Evolutionary conservation across 23 red algal genomes (phyloP).

Genomic region (Agarophyton chilense): DNA sequence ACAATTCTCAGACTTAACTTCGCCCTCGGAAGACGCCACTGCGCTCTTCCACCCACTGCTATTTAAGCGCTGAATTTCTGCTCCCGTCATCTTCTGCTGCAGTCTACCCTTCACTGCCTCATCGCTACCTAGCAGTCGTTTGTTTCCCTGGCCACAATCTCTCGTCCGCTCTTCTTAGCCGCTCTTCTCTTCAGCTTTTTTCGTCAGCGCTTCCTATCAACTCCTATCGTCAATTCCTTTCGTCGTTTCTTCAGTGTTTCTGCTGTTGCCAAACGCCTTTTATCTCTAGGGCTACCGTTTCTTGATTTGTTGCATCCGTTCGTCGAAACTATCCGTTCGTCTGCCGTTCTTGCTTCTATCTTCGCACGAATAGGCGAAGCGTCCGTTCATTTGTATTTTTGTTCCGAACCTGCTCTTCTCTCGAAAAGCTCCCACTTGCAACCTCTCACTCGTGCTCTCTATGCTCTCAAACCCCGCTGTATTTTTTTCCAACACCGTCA

Average conservation of each 20-base stretch:
- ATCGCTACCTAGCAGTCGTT: too few relatives aligned
- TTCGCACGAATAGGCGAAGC: not conserved
- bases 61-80: not conserved
- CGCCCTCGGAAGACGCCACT: too few relatives aligned
- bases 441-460: too few relatives aligned
- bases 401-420: not conserved
- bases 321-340: not conserved
- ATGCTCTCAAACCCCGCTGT: not conserved
- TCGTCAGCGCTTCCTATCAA: not conserved
- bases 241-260: not conserved
- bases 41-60: not conserved
- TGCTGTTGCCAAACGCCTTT: too few relatives aligned
- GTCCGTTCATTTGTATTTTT: constrained; percentile 7
- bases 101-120: too few relatives aligned
- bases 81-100: too few relatives aligned
- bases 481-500: not conserved
- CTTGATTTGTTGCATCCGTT: too few relatives aligned
- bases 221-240: not conserved
- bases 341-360: not conserved
- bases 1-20: not conserved
- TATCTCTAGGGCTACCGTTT: too few relatives aligned
- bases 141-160: too few relatives aligned
- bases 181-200: not conserved
- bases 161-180: not conserved
- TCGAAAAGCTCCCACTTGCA: not conserved